Evolutionary conservation across 805 yeast genomes (phyloP), one percentile per base, ranked within the genome.

Genomic region (Candida wancherniae): DNA sequence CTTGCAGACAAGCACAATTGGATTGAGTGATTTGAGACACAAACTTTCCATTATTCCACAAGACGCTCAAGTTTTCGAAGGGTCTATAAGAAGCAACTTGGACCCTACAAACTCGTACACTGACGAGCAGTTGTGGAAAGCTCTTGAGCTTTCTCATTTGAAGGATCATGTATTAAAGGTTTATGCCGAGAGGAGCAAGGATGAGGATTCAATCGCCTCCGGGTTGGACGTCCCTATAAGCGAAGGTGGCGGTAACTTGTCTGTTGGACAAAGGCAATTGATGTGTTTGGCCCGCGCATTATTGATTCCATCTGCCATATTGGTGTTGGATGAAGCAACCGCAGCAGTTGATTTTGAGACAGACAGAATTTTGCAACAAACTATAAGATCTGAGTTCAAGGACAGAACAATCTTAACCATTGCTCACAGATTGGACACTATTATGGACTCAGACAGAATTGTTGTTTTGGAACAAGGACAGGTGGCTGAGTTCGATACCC

Each of bases 271-370:
- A 62, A 67, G 54, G 53, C 69, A 61, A 44, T 75, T 54, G 62
- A 72, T 84, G 79, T 84, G 94, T 61, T 67, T 84, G 31, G 87
- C 90, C 0, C 67, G 94, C 52, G 92, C 88, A 1, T 61, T 84
- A 38, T 66, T 81, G 42, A 77, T 77, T 39, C 74, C 77, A 37
- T 61, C 69, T 4, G 58, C 61, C 27, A 71, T 84, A 24, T 64
- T 84, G 40, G 77, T 84, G 6, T 59, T 84, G 48, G 94, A 84
- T 57, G 94, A 84, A 58, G 94, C 94, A 9, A 84, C 94, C 3
- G 92, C 94, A 4, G 87, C 90, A 5, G 92, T 84, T 30, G 94
- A 84, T 58, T 88, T 83, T 21, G 85, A 82, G 51, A 84, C 94
- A 3, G 94, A 84, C 57, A 63, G 75, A 39, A 71, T 83, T 33